phyloP scores from a whole-genome alignment of 305 asterid species.

The Solanum hybrid region DNA sequence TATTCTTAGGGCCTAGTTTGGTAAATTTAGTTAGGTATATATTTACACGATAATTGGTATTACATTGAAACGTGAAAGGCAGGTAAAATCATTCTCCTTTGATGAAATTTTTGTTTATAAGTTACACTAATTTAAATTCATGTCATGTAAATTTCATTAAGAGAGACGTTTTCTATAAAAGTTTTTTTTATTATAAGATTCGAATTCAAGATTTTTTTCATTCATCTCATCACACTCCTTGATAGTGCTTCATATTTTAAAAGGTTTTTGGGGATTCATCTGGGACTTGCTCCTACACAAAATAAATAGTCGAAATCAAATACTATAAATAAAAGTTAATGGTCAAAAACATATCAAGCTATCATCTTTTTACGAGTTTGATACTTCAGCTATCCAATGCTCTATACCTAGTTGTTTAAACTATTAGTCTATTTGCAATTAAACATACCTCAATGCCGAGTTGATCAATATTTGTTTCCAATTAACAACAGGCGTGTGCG shows the following conservation, averaged over 20 bases:
- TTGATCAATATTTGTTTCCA: neutral
- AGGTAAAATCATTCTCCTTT: neutral
- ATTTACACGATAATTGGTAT: neutral
- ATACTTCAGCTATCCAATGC: neutral
- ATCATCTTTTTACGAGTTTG: neutral
- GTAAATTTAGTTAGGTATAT: neutral
- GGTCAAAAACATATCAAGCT: neutral
- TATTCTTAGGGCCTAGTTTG: neutral
- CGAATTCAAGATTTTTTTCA: neutral
- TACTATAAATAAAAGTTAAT: neutral
- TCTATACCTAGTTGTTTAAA: neutral
- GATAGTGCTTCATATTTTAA: neutral
- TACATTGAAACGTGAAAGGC: neutral
- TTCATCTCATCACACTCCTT: neutral
- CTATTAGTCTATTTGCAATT: neutral
- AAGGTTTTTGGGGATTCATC: neutral
- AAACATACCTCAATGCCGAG: neutral
- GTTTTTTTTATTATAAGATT: neutral
- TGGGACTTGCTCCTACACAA: neutral
- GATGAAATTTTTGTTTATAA: neutral
- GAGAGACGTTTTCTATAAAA: neutral
- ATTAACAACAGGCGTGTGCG: neutral
- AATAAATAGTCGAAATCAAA: neutral
- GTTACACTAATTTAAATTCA: neutral
- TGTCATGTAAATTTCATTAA: neutral